A percentile compares a stretch with the other conserved stretches of the same genome.
phyloP scores from a whole-genome alignment of 2,329 filamentous ascomycete species.

The Paecilomyces sp. region DNA sequence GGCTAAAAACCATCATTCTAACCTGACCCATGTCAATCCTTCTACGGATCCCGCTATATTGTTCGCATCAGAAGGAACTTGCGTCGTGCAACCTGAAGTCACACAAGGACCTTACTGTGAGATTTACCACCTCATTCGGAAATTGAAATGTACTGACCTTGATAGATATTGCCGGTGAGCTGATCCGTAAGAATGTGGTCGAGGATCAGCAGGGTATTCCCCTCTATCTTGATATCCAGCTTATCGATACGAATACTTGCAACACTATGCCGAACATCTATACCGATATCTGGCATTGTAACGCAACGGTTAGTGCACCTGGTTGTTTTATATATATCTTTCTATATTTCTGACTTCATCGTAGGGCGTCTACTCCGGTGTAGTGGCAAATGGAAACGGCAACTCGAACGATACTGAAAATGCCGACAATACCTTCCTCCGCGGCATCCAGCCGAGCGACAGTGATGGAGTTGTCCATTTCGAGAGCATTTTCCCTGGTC shows the following conservation, averaged over 20 bases:
- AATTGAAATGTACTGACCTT: background rate
- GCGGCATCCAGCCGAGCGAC: slow-evolving; percentile 39
- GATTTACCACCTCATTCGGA: background rate
- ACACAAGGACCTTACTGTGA: slow-evolving; percentile 49
- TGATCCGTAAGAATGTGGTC: slow-evolving; percentile 29
- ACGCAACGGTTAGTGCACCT: slow-evolving; percentile 23
- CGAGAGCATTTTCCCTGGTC: slow-evolving; percentile 38
- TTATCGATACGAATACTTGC: slow-evolving; percentile 35
- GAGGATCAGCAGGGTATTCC: slow-evolving; percentile 30
- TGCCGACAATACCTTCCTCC: slow-evolving; percentile 37
- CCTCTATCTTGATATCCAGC: slow-evolving; percentile 34
- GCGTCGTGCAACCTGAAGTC: slow-evolving; percentile 47
- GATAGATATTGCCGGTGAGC: slow-evolving; percentile 28
- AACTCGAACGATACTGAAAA: slow-evolving; percentile 29
- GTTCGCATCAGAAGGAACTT: slow-evolving; percentile 31
- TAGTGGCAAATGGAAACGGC: slow-evolving; percentile 31
- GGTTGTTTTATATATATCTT: background rate
- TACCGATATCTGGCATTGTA: slow-evolving; percentile 36
- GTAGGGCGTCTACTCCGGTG: slow-evolving; percentile 33
- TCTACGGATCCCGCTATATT: slow-evolving; percentile 17
- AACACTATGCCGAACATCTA: slow-evolving; percentile 29
- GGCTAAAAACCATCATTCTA: slow-evolving; percentile 33
- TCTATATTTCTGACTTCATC: background rate
- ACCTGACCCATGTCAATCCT: slow-evolving; percentile 13
- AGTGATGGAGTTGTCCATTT: slow-evolving; percentile 36